Conservation (phyloP, 805 yeast genomes). For the Yarrowia sp. region DNA sequence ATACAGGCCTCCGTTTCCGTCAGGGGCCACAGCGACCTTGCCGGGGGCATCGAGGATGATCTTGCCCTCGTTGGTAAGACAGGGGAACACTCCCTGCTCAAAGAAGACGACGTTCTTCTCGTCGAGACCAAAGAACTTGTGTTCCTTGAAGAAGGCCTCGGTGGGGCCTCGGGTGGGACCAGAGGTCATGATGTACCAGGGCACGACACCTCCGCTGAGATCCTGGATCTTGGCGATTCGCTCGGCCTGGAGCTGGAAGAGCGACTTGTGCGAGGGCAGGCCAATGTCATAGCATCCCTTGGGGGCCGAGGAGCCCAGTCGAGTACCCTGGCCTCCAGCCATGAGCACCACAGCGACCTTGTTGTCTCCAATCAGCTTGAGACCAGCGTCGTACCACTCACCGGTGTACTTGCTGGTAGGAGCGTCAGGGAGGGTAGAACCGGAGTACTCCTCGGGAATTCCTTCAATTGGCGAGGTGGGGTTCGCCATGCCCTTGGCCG, state of each 20-base stretch:
- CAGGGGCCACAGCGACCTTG: constrained; percentile 83
- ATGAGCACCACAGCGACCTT: constrained; percentile 88
- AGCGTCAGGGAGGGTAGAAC: constrained; percentile 48
- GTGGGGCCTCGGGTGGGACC: constrained; percentile 82
- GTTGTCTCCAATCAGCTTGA: constrained; percentile 68
- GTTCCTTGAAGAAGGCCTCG: constrained; percentile 66
- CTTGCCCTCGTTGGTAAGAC: constrained; percentile 76
- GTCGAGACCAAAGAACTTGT: constrained; percentile 75
- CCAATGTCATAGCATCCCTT: constrained; percentile 93
- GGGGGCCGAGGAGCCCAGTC: constrained; percentile 88
- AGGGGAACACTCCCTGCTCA: constrained; percentile 95
- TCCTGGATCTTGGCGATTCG: constrained; percentile 69
- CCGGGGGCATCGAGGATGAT: constrained; percentile 66
- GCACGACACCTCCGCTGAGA: constrained; percentile 56
- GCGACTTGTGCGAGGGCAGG: constrained; percentile 80
- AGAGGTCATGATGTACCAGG: constrained; percentile 96
- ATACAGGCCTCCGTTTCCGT: constrained; percentile 97
- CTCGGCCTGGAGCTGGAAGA: constrained; percentile 94
- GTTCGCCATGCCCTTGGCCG: constrained; percentile 32
- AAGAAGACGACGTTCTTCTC: constrained; percentile 72
- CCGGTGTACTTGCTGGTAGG: constrained; percentile 46
- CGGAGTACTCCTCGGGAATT: constrained; percentile 48
- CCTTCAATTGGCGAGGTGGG: constrained; percentile 38
- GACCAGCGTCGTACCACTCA: constrained; percentile 63
- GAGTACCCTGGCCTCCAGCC: constrained; percentile 99